Base-by-base conservation (phyloP, 2,329 filamentous ascomycete genomes). In the Pezicula radicicola region DNA sequence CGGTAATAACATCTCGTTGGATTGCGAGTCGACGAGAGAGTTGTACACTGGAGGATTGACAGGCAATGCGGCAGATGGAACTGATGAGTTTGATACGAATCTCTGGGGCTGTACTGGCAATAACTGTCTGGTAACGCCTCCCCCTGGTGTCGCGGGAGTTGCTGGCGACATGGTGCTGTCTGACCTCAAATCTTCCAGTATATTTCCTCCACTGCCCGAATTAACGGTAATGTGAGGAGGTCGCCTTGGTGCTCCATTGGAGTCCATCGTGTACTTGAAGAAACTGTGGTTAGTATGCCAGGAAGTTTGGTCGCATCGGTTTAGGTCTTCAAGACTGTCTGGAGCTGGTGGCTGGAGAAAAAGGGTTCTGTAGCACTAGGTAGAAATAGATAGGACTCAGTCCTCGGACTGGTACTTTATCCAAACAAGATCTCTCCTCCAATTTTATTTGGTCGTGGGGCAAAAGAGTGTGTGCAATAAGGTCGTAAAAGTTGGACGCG, bases 161-260 rank as follows among this genome's bases (percentile, higher is more conserved):
- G 49, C 49, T 57, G 44, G 69, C 60, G 63, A 57, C 30, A 33
- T 33, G 70, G 68, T 53, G 10, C 42, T 27, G 67, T 70, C 55
- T 75, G 70, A 30, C 77, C 51, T 55, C 49, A 63, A 58, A 41
- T 45, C 53, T 4, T 55, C 59, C 12, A 63, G 16, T 37, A 64
- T 68, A 62, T 85, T 76, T 57, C 80, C 75, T 57, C 73, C 75
- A 46, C 61, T 62, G 43, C 78, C 81, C 25, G 81, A 85, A 63
- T 87, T 86, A 57, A 87, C 75, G 52, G 81, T 80, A 53, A 87
- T 81, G 58, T 86, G 83, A 58, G 83, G 82, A 55, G 77, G 72
- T 40, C 59, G 58, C 43, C 47, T 49, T 19, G 60, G 57, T 49
- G 41, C 40, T 37, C 46, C 49, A 36, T 55, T 49, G 21, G 55